Percentiles rank a stretch among this genome's conserved stretches.
Conservation (phyloP, 371 early-diverging fungal species). For the Mortierella sp. region DNA sequence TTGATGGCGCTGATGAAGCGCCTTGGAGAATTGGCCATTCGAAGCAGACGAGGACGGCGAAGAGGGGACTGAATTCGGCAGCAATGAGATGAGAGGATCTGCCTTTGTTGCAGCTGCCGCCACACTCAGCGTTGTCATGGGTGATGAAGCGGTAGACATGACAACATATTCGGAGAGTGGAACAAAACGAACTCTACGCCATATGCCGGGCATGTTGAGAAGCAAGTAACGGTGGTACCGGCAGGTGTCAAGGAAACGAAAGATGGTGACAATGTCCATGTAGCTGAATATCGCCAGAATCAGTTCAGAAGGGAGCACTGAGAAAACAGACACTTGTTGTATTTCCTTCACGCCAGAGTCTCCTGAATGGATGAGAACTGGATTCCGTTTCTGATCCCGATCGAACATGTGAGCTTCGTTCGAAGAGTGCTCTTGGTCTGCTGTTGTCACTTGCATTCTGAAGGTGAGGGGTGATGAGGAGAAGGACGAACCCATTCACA, state of each 20-base stretch:
- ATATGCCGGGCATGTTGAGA: conserved; percentile 37
- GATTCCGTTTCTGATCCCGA: neutral
- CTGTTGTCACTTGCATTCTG: neutral
- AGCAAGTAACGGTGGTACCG: conserved; percentile 43
- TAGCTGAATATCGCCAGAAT: conserved; percentile 35
- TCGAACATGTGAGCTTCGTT: neutral
- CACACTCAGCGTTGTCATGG: conserved; percentile 3
- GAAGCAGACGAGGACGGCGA: neutral
- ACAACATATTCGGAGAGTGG: conserved; percentile 32
- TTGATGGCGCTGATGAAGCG: neutral
- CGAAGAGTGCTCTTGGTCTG: neutral
- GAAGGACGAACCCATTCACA: no score
- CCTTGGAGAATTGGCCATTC: conserved; percentile 3
- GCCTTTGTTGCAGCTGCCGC: neutral
- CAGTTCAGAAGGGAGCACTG: conserved; percentile 33
- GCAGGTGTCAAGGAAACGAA: conserved; percentile 48
- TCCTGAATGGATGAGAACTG: neutral
- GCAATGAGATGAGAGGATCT: neutral
- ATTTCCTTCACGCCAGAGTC: neutral
- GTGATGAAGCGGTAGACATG: neutral
- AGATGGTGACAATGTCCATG: conserved; percentile 43
- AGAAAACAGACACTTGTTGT: conserved; percentile 27
- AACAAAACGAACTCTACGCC: conserved; percentile 33
- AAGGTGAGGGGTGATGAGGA: neutral
- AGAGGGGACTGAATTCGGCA: neutral